These are phyloP conservation scores for Sabuloglossum arenarium DNA, from an alignment of 495 filamentous ascomycete species.

Conservation along the genomic window DNA sequence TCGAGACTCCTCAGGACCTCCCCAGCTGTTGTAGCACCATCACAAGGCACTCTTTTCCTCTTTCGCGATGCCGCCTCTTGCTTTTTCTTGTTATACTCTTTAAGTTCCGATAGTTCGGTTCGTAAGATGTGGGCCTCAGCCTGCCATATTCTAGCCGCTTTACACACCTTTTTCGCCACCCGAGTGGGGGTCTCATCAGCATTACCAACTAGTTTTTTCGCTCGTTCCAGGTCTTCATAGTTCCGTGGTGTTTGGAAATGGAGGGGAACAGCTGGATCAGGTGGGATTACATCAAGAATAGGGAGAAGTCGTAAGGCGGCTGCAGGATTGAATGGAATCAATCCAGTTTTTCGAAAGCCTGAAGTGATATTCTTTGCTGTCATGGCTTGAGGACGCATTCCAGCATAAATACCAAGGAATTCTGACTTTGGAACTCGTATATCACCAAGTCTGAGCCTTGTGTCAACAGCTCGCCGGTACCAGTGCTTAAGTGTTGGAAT, in stretches of 20 bases:
- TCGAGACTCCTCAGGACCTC: not conserved
- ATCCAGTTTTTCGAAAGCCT: not conserved
- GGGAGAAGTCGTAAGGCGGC: not conserved
- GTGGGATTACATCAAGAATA: not conserved
- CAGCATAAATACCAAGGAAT: not conserved
- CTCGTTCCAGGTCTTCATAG: too few relatives aligned
- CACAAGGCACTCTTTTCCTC: not conserved
- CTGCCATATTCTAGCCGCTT: too few relatives aligned
- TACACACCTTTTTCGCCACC: too few relatives aligned
- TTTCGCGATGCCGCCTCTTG: not conserved
- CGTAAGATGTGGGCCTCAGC: not conserved
- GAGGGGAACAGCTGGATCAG: not conserved
- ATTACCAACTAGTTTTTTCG: too few relatives aligned
- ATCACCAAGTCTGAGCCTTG: not conserved
- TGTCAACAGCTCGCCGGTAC: not conserved
- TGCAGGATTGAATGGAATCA: not conserved
- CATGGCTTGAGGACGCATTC: not conserved
- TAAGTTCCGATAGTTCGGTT: not conserved
- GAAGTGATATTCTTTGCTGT: not conserved
- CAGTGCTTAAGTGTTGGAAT: not conserved
- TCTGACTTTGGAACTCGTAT: not conserved
- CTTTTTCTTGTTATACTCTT: not conserved
- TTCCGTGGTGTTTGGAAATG: not conserved
- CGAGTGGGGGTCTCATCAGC: too few relatives aligned
- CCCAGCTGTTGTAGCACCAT: not conserved